A percentile compares a stretch with the other conserved stretches of the same genome.
Conservation (phyloP, 441 rosid species). For the Syzygium syzygioides region DNA sequence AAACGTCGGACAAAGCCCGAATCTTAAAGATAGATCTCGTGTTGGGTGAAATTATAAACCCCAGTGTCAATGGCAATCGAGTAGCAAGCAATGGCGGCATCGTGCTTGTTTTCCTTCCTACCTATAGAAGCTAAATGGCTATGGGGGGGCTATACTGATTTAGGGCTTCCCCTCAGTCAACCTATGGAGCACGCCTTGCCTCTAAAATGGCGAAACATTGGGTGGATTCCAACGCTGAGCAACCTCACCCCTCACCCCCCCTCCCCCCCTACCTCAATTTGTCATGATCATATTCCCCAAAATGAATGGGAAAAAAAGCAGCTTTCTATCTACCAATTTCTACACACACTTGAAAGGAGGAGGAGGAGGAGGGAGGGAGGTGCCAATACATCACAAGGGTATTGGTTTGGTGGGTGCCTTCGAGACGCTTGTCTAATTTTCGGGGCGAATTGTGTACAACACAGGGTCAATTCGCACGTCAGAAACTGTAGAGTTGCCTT, state of each 20-base stretch:
- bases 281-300: background rate
- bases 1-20: background rate
- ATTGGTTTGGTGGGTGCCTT: background rate
- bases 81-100: background rate
- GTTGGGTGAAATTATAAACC: background rate
- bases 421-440: background rate
- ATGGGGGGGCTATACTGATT: background rate
- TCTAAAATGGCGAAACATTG: background rate
- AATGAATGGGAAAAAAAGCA: background rate
- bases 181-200: background rate
- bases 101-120: background rate
- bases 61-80: background rate
- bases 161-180: background rate
- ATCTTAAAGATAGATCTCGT: background rate
- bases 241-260: background rate
- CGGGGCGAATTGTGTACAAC: background rate
- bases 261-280: background rate
- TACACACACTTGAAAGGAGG: background rate
- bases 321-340: background rate
- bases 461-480: background rate
- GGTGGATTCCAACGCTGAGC: background rate
- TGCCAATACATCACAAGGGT: background rate
- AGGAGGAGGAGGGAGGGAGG: background rate
- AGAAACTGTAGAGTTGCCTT: background rate
- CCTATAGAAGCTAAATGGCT: background rate